A percentile compares a stretch with the other conserved stretches of the same genome.
Conservation (phyloP, 176 grass and related monocot genomes). For the Elymus sibiricus region DNA sequence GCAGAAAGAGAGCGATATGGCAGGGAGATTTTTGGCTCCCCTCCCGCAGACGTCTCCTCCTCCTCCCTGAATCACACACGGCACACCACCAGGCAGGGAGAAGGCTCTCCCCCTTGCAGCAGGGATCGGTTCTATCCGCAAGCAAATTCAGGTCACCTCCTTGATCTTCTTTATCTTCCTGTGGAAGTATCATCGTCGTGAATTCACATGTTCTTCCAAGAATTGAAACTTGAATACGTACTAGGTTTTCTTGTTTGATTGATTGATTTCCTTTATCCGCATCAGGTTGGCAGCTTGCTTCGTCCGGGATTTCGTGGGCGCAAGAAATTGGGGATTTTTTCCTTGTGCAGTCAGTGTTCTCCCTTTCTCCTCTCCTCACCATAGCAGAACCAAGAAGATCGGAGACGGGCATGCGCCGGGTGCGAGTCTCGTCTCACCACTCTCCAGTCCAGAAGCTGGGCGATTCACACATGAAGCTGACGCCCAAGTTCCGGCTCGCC, state of each 20-base stretch:
- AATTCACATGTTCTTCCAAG: not conserved
- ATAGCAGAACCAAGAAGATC: not conserved
- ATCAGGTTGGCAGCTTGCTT: not conserved
- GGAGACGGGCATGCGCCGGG: slow-evolving; percentile 54
- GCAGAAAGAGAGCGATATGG: not conserved
- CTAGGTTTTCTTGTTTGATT: not conserved
- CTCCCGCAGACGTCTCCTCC: not conserved
- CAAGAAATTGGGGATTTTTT: slow-evolving; percentile 18
- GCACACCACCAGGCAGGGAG: not conserved
- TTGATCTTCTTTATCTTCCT: no score
- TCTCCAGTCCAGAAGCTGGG: slow-evolving; percentile 85
- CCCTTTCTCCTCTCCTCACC: not conserved
- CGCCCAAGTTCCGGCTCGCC: slow-evolving; percentile 67
- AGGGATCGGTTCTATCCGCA: not conserved
- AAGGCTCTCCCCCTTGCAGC: not conserved
- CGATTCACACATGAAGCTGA: slow-evolving; percentile 72
- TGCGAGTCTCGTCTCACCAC: slow-evolving; percentile 80
- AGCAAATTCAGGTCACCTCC: slow-evolving; percentile 7
- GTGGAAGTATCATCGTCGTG: not conserved
- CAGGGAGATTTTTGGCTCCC: not conserved
- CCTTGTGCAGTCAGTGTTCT: not conserved
- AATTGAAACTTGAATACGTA: not conserved
- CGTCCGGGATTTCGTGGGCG: not conserved
- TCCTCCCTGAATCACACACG: not conserved
- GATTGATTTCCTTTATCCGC: not conserved